These are phyloP conservation scores for Graphilbum fragrans DNA, from an alignment of 2,329 filamentous ascomycete species.

Conservation along the genomic window DNA sequence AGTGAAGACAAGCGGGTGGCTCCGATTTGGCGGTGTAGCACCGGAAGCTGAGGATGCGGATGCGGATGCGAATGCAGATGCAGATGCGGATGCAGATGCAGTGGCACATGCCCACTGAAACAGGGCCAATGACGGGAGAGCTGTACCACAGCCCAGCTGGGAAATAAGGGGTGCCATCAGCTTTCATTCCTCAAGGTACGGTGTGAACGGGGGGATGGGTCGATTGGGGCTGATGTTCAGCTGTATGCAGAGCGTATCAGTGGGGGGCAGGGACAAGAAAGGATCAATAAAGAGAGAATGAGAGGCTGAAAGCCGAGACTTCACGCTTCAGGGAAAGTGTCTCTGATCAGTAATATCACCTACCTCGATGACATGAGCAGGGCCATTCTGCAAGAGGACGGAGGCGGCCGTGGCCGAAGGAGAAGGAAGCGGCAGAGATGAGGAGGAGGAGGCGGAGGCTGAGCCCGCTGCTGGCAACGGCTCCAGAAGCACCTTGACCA, in stretches of 20 bases:
- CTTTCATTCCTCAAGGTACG: no score
- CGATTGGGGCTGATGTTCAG: no score
- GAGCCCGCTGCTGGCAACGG: no score
- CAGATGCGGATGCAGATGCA: slow-evolving; percentile 18
- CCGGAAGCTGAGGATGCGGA: slow-evolving; percentile 4
- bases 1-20: slow-evolving; percentile 40
- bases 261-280: not conserved
- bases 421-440: not conserved
- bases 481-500: slow-evolving; percentile 53
- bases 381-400: slow-evolving; percentile 15
- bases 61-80: slow-evolving; percentile 13
- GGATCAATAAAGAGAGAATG: not conserved
- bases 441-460: slow-evolving; percentile 19
- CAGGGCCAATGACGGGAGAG: slow-evolving; percentile 58
- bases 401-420: slow-evolving; percentile 4
- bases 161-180: no score
- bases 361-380: slow-evolving; percentile 42
- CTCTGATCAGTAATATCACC: slow-evolving; percentile 9
- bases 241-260: no score
- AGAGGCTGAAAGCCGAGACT: not conserved
- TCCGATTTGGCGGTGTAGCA: no score
- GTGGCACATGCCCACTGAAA: slow-evolving; percentile 44
- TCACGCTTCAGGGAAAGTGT: no score
- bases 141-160: slow-evolving; percentile 68
- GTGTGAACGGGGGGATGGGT: no score